Conservation (phyloP, 1,284 basidiomycete species). For the Anthracocystis setariae region DNA sequence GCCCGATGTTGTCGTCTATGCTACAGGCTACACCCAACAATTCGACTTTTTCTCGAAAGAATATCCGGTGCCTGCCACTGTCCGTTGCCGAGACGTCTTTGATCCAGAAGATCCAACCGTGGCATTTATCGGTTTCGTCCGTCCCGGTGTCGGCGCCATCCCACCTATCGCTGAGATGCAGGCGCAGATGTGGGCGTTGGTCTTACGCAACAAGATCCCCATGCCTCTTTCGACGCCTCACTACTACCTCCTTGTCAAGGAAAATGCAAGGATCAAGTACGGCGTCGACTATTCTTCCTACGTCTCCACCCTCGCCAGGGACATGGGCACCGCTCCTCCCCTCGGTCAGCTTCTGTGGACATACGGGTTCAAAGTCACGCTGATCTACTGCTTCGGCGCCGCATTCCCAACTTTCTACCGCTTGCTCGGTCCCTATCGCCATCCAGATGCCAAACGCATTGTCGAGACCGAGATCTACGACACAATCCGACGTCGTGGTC, state of each 20-base stretch:
- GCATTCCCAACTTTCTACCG: constrained; percentile 76
- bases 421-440: constrained; percentile 73
- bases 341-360: constrained; percentile 71
- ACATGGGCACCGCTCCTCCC: constrained; percentile 74
- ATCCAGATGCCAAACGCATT: constrained; percentile 64
- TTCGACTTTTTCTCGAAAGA: constrained; percentile 71
- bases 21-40: constrained; percentile 69
- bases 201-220: constrained; percentile 71
- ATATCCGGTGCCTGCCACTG: constrained; percentile 73
- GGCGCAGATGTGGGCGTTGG: constrained; percentile 74
- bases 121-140: constrained; percentile 75
- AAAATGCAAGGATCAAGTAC: constrained; percentile 74
- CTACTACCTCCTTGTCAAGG: constrained; percentile 74
- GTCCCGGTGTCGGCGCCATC: constrained; percentile 75
- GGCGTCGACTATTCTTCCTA: constrained; percentile 74
- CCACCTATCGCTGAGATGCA: constrained; percentile 78
- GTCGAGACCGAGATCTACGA: constrained; percentile 76
- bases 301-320: constrained; percentile 74
- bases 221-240: constrained; percentile 70
- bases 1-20: constrained; percentile 72
- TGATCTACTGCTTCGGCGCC: constrained; percentile 75
- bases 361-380: constrained; percentile 73
- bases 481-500: constrained; percentile 74
- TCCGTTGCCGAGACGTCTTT: constrained; percentile 73
- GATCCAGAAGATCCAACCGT: constrained; percentile 72